Percentiles rank a stretch among this genome's conserved stretches.
These are phyloP conservation scores for Leccinum subgranulosum DNA, from an alignment of 768 basidiomycete species.

Conservation along the genomic window DNA sequence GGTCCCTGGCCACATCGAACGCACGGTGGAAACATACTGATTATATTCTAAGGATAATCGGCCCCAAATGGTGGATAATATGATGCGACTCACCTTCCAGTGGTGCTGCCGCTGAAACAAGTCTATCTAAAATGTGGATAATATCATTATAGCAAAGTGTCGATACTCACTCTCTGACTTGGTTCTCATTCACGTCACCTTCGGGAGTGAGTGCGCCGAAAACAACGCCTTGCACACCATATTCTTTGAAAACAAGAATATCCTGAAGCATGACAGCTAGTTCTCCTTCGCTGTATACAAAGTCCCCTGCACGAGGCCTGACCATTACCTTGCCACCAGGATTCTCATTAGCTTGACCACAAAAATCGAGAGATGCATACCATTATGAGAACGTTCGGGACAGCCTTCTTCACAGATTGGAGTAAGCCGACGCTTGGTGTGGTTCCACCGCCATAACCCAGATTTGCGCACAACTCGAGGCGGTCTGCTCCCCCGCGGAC, in stretches of 20 bases:
- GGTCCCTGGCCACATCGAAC: constrained; percentile 66
- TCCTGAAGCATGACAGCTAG: constrained; percentile 74
- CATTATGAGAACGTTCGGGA: constrained; percentile 62
- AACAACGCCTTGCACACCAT: constrained; percentile 63
- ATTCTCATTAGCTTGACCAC: neutral
- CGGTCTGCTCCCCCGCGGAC: constrained; percentile 68
- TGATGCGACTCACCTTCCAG: constrained; percentile 49
- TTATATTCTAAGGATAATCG: neutral
- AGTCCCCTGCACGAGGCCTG: constrained; percentile 76
- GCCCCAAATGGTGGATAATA: neutral
- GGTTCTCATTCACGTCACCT: constrained; percentile 56
- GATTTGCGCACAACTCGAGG: constrained; percentile 72
- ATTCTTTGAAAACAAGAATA: constrained; percentile 55
- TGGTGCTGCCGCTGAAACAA: constrained; percentile 56
- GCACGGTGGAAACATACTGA: constrained; percentile 78
- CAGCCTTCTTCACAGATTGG: constrained; percentile 48
- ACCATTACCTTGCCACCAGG: constrained; percentile 61
- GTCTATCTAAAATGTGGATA: constrained; percentile 32
- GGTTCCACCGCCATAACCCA: constrained; percentile 73
- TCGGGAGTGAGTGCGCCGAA: constrained; percentile 57
- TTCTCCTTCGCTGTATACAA: constrained; percentile 67
- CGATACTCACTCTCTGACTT: constrained; percentile 43
- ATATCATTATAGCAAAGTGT: neutral
- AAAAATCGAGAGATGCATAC: constrained; percentile 40
- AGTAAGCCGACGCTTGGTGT: constrained; percentile 80